phyloP scores from a whole-genome alignment of 495 filamentous ascomycete genomes.

The Melanomma pulvis-pyrius region DNA sequence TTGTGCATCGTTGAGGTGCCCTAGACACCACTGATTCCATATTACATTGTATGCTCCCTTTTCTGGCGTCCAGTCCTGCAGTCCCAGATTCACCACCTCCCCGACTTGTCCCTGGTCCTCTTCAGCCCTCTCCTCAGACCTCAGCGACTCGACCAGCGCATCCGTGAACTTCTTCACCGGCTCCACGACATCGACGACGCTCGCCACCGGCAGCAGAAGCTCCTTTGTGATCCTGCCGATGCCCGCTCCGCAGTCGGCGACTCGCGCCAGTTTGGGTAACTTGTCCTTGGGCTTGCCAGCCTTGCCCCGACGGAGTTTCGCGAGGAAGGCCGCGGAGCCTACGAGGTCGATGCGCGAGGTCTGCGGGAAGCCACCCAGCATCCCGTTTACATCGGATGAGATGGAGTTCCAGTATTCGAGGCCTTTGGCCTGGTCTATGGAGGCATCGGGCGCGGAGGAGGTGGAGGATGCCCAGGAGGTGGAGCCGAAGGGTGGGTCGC shows the following conservation, averaged over 20 bases:
- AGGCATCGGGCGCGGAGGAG: conserved; percentile 46
- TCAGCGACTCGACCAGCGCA: conserved; percentile 37
- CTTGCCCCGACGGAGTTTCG: conserved; percentile 63
- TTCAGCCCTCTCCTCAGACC: neutral
- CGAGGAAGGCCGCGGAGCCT: conserved; percentile 73
- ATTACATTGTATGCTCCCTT: conserved; percentile 62
- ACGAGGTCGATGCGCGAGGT: conserved; percentile 76
- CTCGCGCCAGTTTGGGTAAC: conserved; percentile 45
- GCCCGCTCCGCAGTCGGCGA: conserved; percentile 65
- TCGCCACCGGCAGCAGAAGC: conserved; percentile 57
- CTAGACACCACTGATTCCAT: conserved; percentile 91
- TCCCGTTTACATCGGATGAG: conserved; percentile 70
- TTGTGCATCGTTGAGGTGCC: conserved; percentile 81
- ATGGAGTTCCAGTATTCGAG: conserved; percentile 76
- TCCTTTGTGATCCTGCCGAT: conserved; percentile 65
- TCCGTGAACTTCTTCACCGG: conserved; percentile 57
- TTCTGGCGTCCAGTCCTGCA: conserved; percentile 72
- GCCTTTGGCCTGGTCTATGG: conserved; percentile 53
- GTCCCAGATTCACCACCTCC: conserved; percentile 70
- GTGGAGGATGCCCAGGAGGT: neutral
- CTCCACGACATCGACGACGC: conserved; percentile 62
- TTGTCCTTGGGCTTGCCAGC: neutral
- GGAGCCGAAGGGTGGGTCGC: conserved; percentile 8
- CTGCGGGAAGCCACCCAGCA: conserved; percentile 81
- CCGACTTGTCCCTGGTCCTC: conserved; percentile 45